Evolutionary conservation across 352 stramenopile genomes (phyloP).

Genomic region (Ophiocytium majus): DNA sequence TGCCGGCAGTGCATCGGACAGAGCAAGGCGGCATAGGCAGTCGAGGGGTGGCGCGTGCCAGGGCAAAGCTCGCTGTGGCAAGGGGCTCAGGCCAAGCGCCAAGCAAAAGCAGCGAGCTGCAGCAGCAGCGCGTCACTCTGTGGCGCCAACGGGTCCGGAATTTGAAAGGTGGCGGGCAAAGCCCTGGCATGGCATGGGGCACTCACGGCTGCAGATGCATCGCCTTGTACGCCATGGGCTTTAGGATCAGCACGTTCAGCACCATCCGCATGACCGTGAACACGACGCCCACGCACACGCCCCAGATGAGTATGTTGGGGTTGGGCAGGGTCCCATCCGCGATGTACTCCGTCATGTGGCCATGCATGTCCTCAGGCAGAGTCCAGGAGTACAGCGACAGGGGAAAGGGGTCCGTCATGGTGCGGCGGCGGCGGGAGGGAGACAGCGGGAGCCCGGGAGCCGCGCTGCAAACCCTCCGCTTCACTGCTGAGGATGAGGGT

Average conservation of each 20-base stretch:
- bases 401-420: slow-evolving; percentile 16
- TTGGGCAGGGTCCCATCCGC: slow-evolving; percentile 6
- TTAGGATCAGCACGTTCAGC: slow-evolving; percentile 28
- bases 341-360: background rate
- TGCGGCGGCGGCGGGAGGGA: too few species aligned
- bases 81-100: background rate
- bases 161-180: slow-evolving; percentile 22
- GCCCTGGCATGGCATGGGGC: background rate
- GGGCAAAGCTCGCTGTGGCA: background rate
- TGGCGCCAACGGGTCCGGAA: background rate
- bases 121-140: slow-evolving; percentile 23
- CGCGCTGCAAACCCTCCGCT: too few species aligned
- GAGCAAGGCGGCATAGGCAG: background rate
- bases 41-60: too few species aligned
- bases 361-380: slow-evolving; percentile 16
- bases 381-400: background rate
- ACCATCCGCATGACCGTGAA: slow-evolving; percentile 29
- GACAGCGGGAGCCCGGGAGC: too few species aligned
- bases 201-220: slow-evolving; percentile 21
- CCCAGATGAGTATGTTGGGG: slow-evolving; percentile 24
- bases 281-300: slow-evolving; percentile 27
- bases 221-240: slow-evolving; percentile 23
- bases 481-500: too few species aligned
- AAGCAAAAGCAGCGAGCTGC: slow-evolving; percentile 25
- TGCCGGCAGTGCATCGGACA: background rate